phyloP scores from a whole-genome alignment of 495 filamentous ascomycete species.

The Collariella sp. region DNA sequence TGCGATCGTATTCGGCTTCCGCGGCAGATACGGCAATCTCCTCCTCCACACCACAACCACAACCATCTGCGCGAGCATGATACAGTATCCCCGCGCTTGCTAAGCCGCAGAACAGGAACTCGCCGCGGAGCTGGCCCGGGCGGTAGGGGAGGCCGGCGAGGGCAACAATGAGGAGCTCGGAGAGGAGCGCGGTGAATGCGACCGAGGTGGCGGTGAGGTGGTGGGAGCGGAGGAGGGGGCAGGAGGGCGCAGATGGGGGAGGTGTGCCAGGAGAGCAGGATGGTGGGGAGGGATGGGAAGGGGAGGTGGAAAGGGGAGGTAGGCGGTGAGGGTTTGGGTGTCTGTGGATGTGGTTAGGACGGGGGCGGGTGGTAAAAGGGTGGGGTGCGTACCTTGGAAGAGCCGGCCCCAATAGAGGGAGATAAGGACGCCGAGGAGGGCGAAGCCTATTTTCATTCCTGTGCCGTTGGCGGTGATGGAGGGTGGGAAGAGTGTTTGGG shows the following conservation, averaged over 20 bases:
- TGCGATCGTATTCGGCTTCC: slow-evolving; percentile 17
- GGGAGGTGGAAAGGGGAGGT: slow-evolving; percentile 8
- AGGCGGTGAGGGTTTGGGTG: slow-evolving; percentile 17
- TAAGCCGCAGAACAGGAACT: slow-evolving; percentile 24
- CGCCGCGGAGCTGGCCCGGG: slow-evolving; percentile 22
- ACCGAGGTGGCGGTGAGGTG: slow-evolving; percentile 19
- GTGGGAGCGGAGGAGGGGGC: slow-evolving; percentile 16
- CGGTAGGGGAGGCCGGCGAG: slow-evolving; percentile 26
- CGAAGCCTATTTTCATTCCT: slow-evolving; percentile 16
- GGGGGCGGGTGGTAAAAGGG: not conserved
- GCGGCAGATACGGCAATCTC: slow-evolving; percentile 13
- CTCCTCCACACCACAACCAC: slow-evolving; percentile 13
- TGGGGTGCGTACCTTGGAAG: slow-evolving; percentile 7
- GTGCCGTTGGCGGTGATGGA: not conserved
- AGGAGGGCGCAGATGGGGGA: slow-evolving; percentile 24
- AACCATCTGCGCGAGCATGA: slow-evolving; percentile 20
- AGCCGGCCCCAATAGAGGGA: slow-evolving; percentile 17
- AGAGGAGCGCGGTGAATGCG: slow-evolving; percentile 19
- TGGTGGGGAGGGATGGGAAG: slow-evolving; percentile 17
- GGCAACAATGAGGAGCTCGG: slow-evolving; percentile 24
- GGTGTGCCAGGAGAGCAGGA: slow-evolving; percentile 18
- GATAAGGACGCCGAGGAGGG: slow-evolving; percentile 13
- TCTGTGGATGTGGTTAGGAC: not conserved
- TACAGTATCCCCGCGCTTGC: slow-evolving; percentile 14
- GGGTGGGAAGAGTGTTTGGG: slow-evolving; percentile 10